Evolutionary conservation across 164 flowering plant genomes (phyloP).

Genomic region (Dillenia suffruticosa): DNA sequence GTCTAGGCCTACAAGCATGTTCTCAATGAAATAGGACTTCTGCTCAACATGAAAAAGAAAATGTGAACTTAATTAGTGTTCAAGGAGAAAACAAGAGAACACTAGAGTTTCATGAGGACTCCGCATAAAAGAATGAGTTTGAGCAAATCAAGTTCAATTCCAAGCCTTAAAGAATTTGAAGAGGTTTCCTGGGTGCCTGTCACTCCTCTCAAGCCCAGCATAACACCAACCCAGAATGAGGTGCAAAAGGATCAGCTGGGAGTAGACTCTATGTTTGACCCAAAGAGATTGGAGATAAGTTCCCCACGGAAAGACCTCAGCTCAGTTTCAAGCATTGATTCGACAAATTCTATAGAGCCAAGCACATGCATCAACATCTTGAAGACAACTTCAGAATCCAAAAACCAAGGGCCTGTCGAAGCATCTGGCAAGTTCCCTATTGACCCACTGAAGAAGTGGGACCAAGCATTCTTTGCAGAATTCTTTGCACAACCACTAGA

Average conservation of each 20-base stretch:
- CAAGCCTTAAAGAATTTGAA: slow-evolving; percentile 11
- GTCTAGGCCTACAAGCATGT: too few species aligned
- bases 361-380: neutral
- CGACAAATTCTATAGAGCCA: neutral
- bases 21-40: too few species aligned
- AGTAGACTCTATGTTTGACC: too few species aligned
- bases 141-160: slow-evolving; percentile 7
- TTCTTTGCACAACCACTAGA: slow-evolving; percentile 28
- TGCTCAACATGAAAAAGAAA: neutral
- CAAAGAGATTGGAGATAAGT: slow-evolving; percentile 7
- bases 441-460: slow-evolving; percentile 6
- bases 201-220: slow-evolving; percentile 37
- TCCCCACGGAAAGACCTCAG: slow-evolving; percentile 4
- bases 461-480: slow-evolving; percentile 16
- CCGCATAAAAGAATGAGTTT: slow-evolving; percentile 17
- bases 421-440: neutral
- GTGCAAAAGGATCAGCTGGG: slow-evolving; percentile 10
- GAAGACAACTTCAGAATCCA: slow-evolving; percentile 2
- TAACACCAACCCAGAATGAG: slow-evolving; percentile 15
- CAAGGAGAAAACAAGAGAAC: neutral
- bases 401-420: neutral
- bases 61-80: neutral
- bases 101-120: neutral
- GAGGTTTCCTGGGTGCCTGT: slow-evolving; percentile 36
- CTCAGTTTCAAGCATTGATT: slow-evolving; percentile 3